These are phyloP conservation scores for Eutrema heterophyllum DNA, from an alignment of 345 rosid species.

Conservation along the genomic window DNA sequence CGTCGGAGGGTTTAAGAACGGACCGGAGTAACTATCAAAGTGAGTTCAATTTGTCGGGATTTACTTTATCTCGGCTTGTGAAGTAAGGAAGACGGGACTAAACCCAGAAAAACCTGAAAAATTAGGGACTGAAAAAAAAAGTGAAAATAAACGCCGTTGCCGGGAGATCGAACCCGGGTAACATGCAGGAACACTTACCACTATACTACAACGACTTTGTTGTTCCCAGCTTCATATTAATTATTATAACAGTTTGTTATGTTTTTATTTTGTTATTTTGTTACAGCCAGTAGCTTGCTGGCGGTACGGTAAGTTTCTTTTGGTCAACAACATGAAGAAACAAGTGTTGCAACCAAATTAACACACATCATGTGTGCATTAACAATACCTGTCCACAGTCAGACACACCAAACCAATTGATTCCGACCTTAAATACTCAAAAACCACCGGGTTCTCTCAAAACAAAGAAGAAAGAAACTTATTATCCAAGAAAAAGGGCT, in stretches of 20 bases:
- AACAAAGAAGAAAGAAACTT: slow-evolving; percentile 32
- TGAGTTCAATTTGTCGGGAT: not conserved
- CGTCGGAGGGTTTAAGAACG: slow-evolving; percentile 7
- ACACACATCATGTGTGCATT: slow-evolving; percentile 53
- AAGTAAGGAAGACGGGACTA: not conserved
- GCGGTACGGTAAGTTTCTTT: not conserved
- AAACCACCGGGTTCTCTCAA: slow-evolving; percentile 3
- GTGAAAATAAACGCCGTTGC: slow-evolving; percentile 50
- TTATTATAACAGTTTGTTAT: too few species aligned
- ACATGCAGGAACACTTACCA: slow-evolving; percentile 89
- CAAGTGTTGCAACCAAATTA: slow-evolving; percentile 20
- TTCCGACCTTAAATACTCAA: slow-evolving; percentile 28
- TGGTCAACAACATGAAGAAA: slow-evolving; percentile 36
- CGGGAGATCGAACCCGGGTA: slow-evolving; percentile 97
- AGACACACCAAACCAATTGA: slow-evolving; percentile 47
- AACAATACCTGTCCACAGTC: slow-evolving; percentile 1
- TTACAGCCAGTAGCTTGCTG: too few species aligned
- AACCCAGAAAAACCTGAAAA: not conserved
- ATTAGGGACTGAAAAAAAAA: not conserved
- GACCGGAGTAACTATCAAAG: not conserved
- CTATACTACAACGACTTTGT: slow-evolving; percentile 78
- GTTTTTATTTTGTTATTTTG: too few species aligned
- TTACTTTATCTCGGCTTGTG: not conserved
- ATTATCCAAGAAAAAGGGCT: slow-evolving; percentile 11
- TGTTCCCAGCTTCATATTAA: fast-evolving